Evolutionary conservation across 1,284 basidiomycete genomes (phyloP), one percentile per base, ranked within the genome.

Genomic region (Mycosarcoma maydis): DNA sequence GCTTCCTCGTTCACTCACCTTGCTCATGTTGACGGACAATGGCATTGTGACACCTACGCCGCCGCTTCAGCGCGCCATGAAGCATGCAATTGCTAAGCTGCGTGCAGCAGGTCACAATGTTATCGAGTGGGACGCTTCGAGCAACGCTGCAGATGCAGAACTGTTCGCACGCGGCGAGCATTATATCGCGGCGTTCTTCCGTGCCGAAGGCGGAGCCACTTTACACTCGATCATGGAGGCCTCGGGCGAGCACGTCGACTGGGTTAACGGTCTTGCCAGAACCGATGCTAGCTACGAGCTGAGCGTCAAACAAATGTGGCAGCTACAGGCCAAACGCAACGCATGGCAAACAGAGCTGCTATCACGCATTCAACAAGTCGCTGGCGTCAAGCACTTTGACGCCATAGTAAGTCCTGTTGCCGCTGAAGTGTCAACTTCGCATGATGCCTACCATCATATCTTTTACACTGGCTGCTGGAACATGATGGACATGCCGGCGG

Each of bases 31-130:
- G 64, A 87, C 86, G 85, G 84, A 90, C 70, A 86, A 90, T 73
- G 89, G 87, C 1, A 59, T 86, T 11, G 82, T 87, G 10, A 77
- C 83, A n/a, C 91, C 91, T 2, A 87, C 89, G 56, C 90, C 91
- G 0, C 90, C 91, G 0, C 82, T 92, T 17, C 82, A 77, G 16
- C 84, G 90, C 30, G 90, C 87, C 0, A 82, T 93, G 36, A 83
- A 87, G 66, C 84, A 84, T 53, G 85, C 86, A 1, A 87, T 87
- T 76, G 80, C 83, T 1, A 88, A 89, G 0, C 83, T 93, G 22
- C 71, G 86, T 29, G 84, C 83, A 4, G 88, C 88, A 7, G 90
- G 91, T 0, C 90, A 92, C 77, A 85, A 85, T 75, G 84, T 85
- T 5, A 71, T 85, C 34, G 76, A 85, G 58, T 88, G 87, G 86